A percentile compares a stretch with the other conserved stretches of the same genome.
Conservation (phyloP, 495 filamentous ascomycete genomes). For the Glutinoglossum americanum region DNA sequence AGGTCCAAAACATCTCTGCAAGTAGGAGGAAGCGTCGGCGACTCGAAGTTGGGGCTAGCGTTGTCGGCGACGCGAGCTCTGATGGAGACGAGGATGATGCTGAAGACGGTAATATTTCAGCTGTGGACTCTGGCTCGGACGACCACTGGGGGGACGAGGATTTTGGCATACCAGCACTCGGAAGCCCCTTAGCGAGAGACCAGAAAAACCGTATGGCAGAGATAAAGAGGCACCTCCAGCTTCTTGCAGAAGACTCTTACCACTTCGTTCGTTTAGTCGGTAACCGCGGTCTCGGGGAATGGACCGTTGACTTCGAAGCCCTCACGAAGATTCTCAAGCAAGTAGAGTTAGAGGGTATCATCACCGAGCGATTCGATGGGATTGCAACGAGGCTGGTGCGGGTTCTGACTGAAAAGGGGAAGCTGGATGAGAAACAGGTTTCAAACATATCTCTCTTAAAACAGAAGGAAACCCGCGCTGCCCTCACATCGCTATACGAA, state of each 20-base stretch:
- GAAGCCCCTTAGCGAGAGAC: not conserved
- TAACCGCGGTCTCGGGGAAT: slow-evolving; percentile 37
- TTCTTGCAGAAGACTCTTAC: slow-evolving; percentile 51
- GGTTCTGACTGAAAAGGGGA: slow-evolving; percentile 66
- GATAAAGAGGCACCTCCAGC: slow-evolving; percentile 54
- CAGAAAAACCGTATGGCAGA: slow-evolving; percentile 24
- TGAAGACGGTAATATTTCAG: not conserved
- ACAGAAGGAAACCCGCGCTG: slow-evolving; percentile 58
- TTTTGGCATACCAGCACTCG: not conserved
- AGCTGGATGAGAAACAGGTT: slow-evolving; percentile 75
- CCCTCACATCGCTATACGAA: slow-evolving; percentile 60
- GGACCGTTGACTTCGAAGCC: slow-evolving; percentile 55
- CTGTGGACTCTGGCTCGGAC: not conserved
- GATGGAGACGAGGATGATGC: slow-evolving; percentile 10
- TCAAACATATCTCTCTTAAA: slow-evolving; percentile 51
- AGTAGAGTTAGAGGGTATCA: slow-evolving; percentile 53
- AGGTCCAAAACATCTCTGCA: not conserved
- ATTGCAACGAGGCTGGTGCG: slow-evolving; percentile 56
- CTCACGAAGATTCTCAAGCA: slow-evolving; percentile 46
- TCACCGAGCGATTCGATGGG: slow-evolving; percentile 53
- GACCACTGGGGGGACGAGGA: slow-evolving; percentile 2
- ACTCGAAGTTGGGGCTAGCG: slow-evolving; percentile 19
- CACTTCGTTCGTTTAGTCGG: slow-evolving; percentile 41
- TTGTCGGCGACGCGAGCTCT: slow-evolving; percentile 13
- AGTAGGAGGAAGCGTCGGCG: slow-evolving; percentile 10